Conservation (phyloP, 768 basidiomycete genomes). For the Tylopilus subfusipes region DNA sequence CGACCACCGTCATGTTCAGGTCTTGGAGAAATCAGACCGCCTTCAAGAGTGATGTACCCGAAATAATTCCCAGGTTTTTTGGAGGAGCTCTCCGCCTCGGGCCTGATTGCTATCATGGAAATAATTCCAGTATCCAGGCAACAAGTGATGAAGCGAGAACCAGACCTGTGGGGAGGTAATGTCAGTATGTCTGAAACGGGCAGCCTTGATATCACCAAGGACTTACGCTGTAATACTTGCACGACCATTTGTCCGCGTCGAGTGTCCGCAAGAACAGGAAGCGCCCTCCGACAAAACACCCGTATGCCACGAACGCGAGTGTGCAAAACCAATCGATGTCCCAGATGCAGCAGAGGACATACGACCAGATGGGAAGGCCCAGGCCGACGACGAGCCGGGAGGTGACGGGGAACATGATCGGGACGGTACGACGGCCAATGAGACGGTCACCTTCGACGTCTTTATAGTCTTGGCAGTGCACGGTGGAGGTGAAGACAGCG, state of each 20-base stretch:
- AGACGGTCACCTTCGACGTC: slow-evolving; percentile 41
- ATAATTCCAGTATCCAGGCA: slow-evolving; percentile 38
- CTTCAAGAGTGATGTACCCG: slow-evolving; percentile 6
- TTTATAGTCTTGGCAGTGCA: slow-evolving; percentile 49
- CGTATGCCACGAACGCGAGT: slow-evolving; percentile 29
- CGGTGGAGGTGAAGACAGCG: slow-evolving; percentile 41
- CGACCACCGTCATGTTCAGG: neutral
- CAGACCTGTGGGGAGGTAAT: slow-evolving; percentile 24
- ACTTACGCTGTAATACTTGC: slow-evolving; percentile 37
- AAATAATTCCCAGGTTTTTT: slow-evolving; percentile 16
- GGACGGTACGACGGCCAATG: slow-evolving; percentile 40
- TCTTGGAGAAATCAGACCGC: neutral
- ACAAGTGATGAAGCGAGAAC: slow-evolving; percentile 34
- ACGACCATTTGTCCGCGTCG: slow-evolving; percentile 33
- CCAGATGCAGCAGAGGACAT: slow-evolving; percentile 34
- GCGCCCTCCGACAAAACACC: slow-evolving; percentile 33
- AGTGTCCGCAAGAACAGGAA: slow-evolving; percentile 30
- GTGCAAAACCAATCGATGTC: slow-evolving; percentile 27
- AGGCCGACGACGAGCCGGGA: slow-evolving; percentile 34
- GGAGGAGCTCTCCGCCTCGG: slow-evolving; percentile 17
- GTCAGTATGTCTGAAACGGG: neutral
- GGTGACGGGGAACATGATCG: slow-evolving; percentile 39
- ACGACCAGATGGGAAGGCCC: slow-evolving; percentile 38
- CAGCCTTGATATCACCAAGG: neutral
- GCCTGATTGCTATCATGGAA: slow-evolving; percentile 16